These are phyloP conservation scores for Magnaporthales sp. DNA, from an alignment of 2,329 filamentous ascomycete genomes.

Conservation along the genomic window DNA sequence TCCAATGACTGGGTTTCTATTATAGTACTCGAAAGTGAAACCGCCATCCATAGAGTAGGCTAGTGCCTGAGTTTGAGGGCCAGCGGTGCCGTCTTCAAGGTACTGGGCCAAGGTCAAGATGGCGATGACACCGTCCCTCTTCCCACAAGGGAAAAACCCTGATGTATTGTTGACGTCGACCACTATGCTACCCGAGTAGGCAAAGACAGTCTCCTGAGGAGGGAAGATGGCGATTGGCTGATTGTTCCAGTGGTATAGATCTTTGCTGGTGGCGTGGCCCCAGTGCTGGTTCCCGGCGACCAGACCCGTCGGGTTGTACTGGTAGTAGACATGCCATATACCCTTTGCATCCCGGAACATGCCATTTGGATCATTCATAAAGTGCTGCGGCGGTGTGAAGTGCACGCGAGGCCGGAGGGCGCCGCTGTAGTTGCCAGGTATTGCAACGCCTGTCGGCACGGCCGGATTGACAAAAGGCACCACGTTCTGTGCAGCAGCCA, in stretches of 20 bases:
- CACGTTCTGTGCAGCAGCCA: constrained; percentile 8
- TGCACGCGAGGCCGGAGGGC: constrained; percentile 42
- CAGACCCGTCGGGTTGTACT: constrained; percentile 26
- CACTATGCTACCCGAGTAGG: constrained; percentile 48
- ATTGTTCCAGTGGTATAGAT: constrained; percentile 57
- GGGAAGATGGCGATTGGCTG: constrained; percentile 53
- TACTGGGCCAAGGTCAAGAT: constrained; percentile 35
- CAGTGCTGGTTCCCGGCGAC: constrained; percentile 50
- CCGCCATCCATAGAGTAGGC: constrained; percentile 55
- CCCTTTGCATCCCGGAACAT: constrained; percentile 49
- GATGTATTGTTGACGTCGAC: constrained; percentile 56
- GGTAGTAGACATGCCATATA: constrained; percentile 57
- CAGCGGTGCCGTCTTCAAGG: constrained; percentile 25
- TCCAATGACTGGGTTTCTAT: constrained; percentile 50
- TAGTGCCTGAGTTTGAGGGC: constrained; percentile 46
- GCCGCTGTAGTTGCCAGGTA: constrained; percentile 19
- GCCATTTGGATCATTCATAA: constrained; percentile 58
- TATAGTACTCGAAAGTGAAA: constrained; percentile 52
- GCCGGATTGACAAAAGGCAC: constrained; percentile 18
- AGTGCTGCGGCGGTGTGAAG: constrained; percentile 42
- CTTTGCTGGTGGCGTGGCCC: constrained; percentile 55
- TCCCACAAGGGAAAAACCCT: constrained; percentile 51
- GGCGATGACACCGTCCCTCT: constrained; percentile 40
- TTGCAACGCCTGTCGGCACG: constrained; percentile 17
- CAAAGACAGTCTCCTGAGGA: constrained; percentile 30